Evolutionary conservation across 495 filamentous ascomycete genomes (phyloP), one percentile per base, ranked within the genome.

Genomic region (Penicillium turbatum): DNA sequence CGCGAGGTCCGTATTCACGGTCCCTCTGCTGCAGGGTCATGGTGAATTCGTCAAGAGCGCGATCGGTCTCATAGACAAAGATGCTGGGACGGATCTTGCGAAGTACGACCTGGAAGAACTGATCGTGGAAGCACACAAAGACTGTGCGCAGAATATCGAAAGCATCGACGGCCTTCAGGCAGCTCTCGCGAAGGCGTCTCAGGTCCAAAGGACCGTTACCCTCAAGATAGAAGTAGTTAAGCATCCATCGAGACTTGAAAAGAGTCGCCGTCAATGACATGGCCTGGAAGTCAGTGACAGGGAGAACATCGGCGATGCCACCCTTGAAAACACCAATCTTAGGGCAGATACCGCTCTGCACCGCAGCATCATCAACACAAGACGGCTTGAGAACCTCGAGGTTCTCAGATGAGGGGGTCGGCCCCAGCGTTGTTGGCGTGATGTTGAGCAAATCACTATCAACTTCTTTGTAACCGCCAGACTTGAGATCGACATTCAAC

Each of bases 81-180:
- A 84, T 72, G n/a, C 78, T 73, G 0, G 74, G 73, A 4, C 70
- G 58, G 0, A 87, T 70, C 19, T 78, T 70, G 26, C 81, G 74
- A 1, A 88, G 68, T 5, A 87, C 78, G 16, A 88, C 83, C 59
- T 84, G 79, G 58, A 81, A 81, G 60, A 81, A 85, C 4, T 72
- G 63, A 12, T 71, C 72, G n/a, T 72, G 73, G 60, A 72, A 70
- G 54, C 78, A 74, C 5, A 89, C 74, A 57, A 88, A 89, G 6
- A 89, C 82, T 0, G 86, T 88, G 6, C 86, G 80, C 2, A 90
- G 70, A 21, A 89, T 84, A 44, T 88, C 85, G 60, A 84, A 86
- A 2, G 74, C 72, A 15, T 77, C 69, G 27, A 78, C 69, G 6
- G 76, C 69, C 41, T 69, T 72, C 44, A 72, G 54, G 39, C 72